These are phyloP conservation scores for Gelatoporia subvermispora DNA, from an alignment of 768 basidiomycete species.

Conservation along the genomic window DNA sequence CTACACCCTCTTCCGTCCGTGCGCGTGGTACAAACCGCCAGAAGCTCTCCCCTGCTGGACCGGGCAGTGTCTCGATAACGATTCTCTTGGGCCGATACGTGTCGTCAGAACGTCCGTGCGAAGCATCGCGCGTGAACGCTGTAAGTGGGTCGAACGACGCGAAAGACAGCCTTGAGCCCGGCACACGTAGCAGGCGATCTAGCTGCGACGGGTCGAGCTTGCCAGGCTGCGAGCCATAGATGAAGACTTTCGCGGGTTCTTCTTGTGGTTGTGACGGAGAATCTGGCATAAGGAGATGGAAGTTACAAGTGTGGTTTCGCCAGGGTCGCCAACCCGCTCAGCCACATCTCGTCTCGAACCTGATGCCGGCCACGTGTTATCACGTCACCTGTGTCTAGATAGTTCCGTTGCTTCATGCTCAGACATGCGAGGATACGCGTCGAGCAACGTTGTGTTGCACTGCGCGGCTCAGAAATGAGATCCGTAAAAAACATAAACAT, in stretches of 20 bases:
- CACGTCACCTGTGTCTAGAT: too few relatives aligned
- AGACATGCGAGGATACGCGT: too few relatives aligned
- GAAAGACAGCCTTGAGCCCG: constrained; percentile 60
- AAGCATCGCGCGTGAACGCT: constrained; percentile 40
- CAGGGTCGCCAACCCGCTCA: too few relatives aligned
- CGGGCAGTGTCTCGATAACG: constrained; percentile 60
- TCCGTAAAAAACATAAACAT: too few relatives aligned
- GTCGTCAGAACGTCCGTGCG: constrained; percentile 35
- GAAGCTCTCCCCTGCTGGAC: constrained; percentile 40
- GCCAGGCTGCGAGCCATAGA: constrained; percentile 52
- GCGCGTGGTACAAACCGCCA: constrained; percentile 82
- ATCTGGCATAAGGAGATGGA: not conserved
- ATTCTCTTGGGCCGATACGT: constrained; percentile 61
- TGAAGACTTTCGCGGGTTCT: constrained; percentile 1
- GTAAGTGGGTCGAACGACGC: constrained; percentile 70
- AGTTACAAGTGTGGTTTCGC: too few relatives aligned
- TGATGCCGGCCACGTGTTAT: too few relatives aligned
- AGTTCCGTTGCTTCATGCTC: too few relatives aligned
- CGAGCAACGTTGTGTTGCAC: too few relatives aligned
- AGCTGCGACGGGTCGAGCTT: constrained; percentile 60
- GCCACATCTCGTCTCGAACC: too few relatives aligned
- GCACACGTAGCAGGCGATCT: constrained; percentile 53
- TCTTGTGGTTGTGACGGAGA: not conserved
- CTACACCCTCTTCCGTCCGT: constrained; percentile 47
- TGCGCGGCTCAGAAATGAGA: too few relatives aligned